Evolutionary conservation across 805 yeast species (phyloP), one percentile per base, ranked within the genome.

Genomic region (Wickerhamiella occidentalis): DNA sequence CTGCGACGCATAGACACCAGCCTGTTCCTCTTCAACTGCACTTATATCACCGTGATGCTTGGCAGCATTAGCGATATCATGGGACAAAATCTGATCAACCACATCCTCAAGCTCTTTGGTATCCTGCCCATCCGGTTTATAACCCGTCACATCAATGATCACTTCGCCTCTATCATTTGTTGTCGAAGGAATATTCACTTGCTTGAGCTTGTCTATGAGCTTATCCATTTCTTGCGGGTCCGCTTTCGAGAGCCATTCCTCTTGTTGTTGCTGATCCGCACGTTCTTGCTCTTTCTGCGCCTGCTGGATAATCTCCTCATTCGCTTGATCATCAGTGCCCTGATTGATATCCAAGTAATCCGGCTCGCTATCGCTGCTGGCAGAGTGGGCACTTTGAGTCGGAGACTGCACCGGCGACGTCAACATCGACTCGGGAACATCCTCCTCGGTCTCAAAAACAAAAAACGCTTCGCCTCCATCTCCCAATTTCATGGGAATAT

Each of bases 391-490:
- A n/a, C 72, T 67, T 9, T 68, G 56, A 46, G 74, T 60, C 0
- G 95, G 90, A 19, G 94, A 82, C 28, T 82, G 67, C 25, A 87
- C 92, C 0, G 96, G 96, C 0, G 95, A 85, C 0, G 96, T 85
- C 56, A 86, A 76, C 55, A 86, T 73, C 51, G 82, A 82, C 49
- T 73, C 71, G 1, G 96, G 95, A 21, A 92, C 80, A 52, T 76
- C 75, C 33, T 68, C 68, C 36, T 74, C 74, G 1, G 96, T 83
- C 60, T 87, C 95, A 67, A 92, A 90, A 38, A 92, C 97, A 61
- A 92, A 92, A 63, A 87, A 87, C 0, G 97, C 98, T 65, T 92
- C 98, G 12, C 98, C 98, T 6, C 94, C 95, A 53, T 92, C 98
- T 13, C 96, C 95, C 41, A 92, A 69, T 64, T 92, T 92, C 97